A percentile compares a stretch with the other conserved stretches of the same genome.
phyloP scores from a whole-genome alignment of 2,329 filamentous ascomycete species.

The Rutstroemia sp. region DNA sequence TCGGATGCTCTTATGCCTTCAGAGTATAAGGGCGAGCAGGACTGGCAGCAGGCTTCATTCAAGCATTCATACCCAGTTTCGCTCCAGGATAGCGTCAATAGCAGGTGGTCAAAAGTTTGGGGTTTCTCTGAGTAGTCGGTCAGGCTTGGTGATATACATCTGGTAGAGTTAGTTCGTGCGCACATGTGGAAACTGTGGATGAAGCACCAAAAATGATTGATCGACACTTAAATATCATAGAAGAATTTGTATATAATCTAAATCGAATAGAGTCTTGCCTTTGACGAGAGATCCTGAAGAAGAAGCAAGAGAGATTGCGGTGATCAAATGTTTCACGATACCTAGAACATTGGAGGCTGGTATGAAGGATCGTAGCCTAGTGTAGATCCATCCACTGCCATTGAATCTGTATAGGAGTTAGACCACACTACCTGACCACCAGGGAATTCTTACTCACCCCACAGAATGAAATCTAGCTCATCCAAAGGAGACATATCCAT shows the following conservation, averaged over 20 bases:
- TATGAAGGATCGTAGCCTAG: too few relatives aligned
- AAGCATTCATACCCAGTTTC: conserved; percentile 33
- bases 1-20: conserved; percentile 14
- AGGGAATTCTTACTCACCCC: background rate
- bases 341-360: too few relatives aligned
- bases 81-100: conserved; percentile 30
- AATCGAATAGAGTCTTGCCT: too few relatives aligned
- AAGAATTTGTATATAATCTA: too few relatives aligned
- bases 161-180: too few relatives aligned
- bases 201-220: too few relatives aligned
- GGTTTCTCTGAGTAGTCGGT: background rate
- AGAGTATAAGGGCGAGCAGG: conserved; percentile 15
- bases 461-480: background rate
- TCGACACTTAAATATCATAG: too few relatives aligned
- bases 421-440: too few relatives aligned
- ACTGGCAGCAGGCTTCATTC: conserved; percentile 25
- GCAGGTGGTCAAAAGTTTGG: background rate
- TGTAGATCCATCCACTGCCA: background rate
- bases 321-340: too few relatives aligned
- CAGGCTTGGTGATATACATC: background rate
- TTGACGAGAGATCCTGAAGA: too few relatives aligned
- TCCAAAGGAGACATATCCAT: background rate
- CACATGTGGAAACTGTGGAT: too few relatives aligned
- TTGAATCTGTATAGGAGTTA: background rate
- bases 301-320: too few relatives aligned